Percentiles rank a stretch among this genome's conserved stretches.
Evolutionary conservation across 1,284 basidiomycete species (phyloP).

Genomic region (Boletus semigastroideus): DNA sequence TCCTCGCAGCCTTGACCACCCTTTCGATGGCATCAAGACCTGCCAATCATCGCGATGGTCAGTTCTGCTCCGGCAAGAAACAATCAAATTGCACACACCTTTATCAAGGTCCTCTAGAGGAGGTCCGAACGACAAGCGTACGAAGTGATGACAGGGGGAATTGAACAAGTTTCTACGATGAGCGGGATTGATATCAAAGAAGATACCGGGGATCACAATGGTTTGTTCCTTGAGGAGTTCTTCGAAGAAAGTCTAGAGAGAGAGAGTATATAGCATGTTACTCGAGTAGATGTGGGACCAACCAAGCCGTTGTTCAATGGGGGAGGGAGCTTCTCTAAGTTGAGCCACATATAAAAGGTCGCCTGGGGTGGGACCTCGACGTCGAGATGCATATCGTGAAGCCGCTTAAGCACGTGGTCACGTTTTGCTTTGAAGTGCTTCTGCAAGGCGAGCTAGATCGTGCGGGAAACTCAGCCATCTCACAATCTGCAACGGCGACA

Average conservation of each 20-base stretch:
- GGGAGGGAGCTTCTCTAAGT: slow-evolving; percentile 71
- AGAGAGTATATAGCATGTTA: not conserved
- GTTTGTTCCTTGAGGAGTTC: slow-evolving; percentile 89
- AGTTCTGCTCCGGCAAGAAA: not conserved
- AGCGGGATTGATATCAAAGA: slow-evolving; percentile 89
- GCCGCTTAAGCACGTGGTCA: slow-evolving; percentile 84
- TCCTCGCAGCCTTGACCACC: slow-evolving; percentile 70
- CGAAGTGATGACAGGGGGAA: slow-evolving; percentile 89
- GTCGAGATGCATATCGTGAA: slow-evolving; percentile 74
- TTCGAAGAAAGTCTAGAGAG: slow-evolving; percentile 83
- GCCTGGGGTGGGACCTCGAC: slow-evolving; percentile 73
- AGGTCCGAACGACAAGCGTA: slow-evolving; percentile 87
- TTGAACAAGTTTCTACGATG: slow-evolving; percentile 85
- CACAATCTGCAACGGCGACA: not conserved
- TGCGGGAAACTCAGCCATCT: slow-evolving; percentile 1
- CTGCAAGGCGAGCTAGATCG: slow-evolving; percentile 66
- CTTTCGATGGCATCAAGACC: slow-evolving; percentile 85
- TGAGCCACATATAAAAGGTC: slow-evolving; percentile 93
- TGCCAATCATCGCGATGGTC: slow-evolving; percentile 22
- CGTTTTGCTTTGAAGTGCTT: slow-evolving; percentile 89
- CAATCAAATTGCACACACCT: slow-evolving; percentile 44
- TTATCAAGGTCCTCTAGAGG: slow-evolving; percentile 79
- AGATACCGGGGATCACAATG: slow-evolving; percentile 88
- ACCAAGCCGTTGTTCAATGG: slow-evolving; percentile 89
- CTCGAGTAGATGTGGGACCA: slow-evolving; percentile 17